A percentile compares a stretch with the other conserved stretches of the same genome.
phyloP scores from a whole-genome alignment of 2,329 filamentous ascomycete species.

The Fusarium sp. region DNA sequence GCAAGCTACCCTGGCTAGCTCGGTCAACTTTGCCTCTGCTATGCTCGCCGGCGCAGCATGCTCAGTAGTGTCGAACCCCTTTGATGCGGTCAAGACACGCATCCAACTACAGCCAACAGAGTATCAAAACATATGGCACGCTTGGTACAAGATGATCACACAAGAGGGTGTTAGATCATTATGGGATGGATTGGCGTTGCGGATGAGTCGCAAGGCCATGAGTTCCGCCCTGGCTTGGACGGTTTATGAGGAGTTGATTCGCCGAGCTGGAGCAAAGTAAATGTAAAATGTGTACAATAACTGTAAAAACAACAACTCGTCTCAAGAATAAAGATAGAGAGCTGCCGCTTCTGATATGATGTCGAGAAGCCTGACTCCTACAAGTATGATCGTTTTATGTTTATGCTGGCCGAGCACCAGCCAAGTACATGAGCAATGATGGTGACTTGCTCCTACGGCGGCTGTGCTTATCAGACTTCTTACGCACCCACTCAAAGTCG shows the following conservation, averaged over 20 bases:
- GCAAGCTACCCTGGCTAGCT: conserved; percentile 59
- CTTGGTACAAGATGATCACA: conserved; percentile 79
- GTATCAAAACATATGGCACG: conserved; percentile 86
- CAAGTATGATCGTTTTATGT: neutral
- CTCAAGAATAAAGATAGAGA: conserved; percentile 32
- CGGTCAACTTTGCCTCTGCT: conserved; percentile 88
- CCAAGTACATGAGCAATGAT: conserved; percentile 68
- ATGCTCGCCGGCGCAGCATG: conserved; percentile 84
- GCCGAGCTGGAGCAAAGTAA: conserved; percentile 60
- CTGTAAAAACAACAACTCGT: conserved; percentile 42
- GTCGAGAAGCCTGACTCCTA: conserved; percentile 8
- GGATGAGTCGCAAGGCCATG: conserved; percentile 91
- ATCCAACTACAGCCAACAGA: conserved; percentile 88
- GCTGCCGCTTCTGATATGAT: conserved; percentile 16
- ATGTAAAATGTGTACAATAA: conserved; percentile 35
- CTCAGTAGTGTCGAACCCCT: conserved; percentile 93
- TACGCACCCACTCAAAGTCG: conserved; percentile 69
- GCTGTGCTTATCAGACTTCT: conserved; percentile 62
- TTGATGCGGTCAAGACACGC: conserved; percentile 95
- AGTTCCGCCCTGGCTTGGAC: conserved; percentile 98
- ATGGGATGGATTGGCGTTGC: conserved; percentile 85
- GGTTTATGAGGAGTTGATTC: conserved; percentile 91
- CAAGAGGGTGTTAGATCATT: conserved; percentile 86
- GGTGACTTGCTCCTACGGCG: conserved; percentile 70
- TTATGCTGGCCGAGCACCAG: conserved; percentile 62